Conservation (phyloP, 306 rosid species). For the Quercus robur region DNA sequence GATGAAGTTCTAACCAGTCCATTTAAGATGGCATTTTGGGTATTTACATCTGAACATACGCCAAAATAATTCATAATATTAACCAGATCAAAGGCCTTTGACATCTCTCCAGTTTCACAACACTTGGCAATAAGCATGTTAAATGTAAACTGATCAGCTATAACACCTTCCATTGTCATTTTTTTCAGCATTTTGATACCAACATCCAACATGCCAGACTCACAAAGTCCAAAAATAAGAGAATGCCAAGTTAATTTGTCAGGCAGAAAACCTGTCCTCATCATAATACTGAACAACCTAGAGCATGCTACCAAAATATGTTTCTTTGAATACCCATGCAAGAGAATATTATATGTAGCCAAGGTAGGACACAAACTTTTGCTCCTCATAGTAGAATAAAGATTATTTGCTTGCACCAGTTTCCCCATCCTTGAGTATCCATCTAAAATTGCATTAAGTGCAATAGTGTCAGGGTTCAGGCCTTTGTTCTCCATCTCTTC, state of each 20-base stretch:
- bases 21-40: constrained; percentile 46
- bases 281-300: constrained; percentile 39
- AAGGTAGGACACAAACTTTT: constrained; percentile 42
- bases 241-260: constrained; percentile 62
- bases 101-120: constrained; percentile 48
- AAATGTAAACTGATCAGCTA: constrained; percentile 49
- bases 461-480: constrained; percentile 47
- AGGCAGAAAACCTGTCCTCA: constrained; percentile 36
- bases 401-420: constrained; percentile 32
- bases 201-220: constrained; percentile 52
- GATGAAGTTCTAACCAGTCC: constrained; percentile 46
- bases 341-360: constrained; percentile 64
- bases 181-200: constrained; percentile 58
- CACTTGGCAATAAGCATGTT: constrained; percentile 59
- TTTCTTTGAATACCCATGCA: constrained; percentile 69
- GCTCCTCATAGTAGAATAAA: constrained; percentile 51
- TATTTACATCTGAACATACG: constrained; percentile 41
- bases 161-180: constrained; percentile 43
- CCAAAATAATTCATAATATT: constrained; percentile 39
- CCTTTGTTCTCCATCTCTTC: constrained; percentile 65
- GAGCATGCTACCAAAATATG: constrained; percentile 36
- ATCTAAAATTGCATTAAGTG: constrained; percentile 53
- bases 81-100: constrained; percentile 46
- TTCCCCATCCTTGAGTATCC: constrained; percentile 65
- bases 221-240: constrained; percentile 57